Evolutionary conservation across 2,329 filamentous ascomycete genomes (phyloP), one percentile per base, ranked within the genome.

Genomic region (Trichoderma citrinoviride): DNA sequence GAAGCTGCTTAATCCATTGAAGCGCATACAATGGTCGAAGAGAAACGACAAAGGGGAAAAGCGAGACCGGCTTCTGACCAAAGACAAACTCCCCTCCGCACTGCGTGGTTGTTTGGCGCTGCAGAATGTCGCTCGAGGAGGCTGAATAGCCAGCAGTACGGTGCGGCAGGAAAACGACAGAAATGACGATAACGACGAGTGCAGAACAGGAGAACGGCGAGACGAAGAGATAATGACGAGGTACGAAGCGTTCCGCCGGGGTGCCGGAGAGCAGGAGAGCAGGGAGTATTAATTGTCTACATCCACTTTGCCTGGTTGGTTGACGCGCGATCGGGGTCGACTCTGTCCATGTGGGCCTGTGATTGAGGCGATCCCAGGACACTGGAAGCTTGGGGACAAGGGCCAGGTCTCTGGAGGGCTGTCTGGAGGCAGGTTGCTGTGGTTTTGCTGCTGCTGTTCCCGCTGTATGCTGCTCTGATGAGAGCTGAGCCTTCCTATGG

Each of bases 291-390:
- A 64, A 64, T 64, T 64, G 61, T 64, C 47, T 54, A 52, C 61
- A 53, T 58, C 61, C 61, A 64, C 61, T 58, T 52, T 57, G 53
- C 53, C 53, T 52, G 37, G 53, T 64, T 64, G 61, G 61, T 52
- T 57, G 61, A 64, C 61, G 53, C 53, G 61, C 65, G 65, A 66
- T 66, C 65, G 55, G 65, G 65, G 61, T 66, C 60, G 61, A 47
- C 50, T 49, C 29, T 40, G 50, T 23, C 53, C 53, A 64, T 57
- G 65, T 66, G 65, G 65, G 65, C 65, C 53, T 15, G 40, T 53
- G 65, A 54, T 49, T 64, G 65, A 66, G 65, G 65, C 65, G 61
- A 64, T 64, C 61, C 60, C 61, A 64, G 54, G 50, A 64, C 46
- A 53, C 54, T 58, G 65, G 65, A 64, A 64, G 54, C 65, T 40